Evolutionary conservation across 441 rosid species (phyloP).

Genomic region (Croton setiger): DNA sequence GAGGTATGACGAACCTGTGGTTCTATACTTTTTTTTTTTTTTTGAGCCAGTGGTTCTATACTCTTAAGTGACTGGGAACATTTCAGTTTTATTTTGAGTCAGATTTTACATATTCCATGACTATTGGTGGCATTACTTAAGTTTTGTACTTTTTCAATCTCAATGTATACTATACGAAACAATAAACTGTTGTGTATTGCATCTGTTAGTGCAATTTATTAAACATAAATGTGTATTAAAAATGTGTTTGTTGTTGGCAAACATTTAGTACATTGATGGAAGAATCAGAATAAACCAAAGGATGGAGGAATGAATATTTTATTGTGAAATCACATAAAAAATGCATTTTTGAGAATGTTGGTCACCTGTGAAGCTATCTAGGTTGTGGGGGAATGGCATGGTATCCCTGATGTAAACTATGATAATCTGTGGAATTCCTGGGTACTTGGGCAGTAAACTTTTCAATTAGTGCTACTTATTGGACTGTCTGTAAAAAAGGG

Average conservation of each 20-base stretch:
- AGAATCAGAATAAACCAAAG: background rate
- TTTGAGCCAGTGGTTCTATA: too few species aligned
- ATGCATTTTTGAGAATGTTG: background rate
- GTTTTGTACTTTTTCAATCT: background rate
- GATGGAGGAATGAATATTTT: background rate
- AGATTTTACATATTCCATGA: background rate
- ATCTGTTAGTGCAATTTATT: background rate
- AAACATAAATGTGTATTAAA: background rate
- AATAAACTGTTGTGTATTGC: background rate
- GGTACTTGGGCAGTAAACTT: background rate
- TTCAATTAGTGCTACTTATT: background rate
- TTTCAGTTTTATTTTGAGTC: constrained; percentile 1
- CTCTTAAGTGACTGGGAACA: constrained; percentile 1
- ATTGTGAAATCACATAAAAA: background rate
- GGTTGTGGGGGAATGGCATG: background rate
- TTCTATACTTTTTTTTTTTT: background rate
- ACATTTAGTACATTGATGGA: background rate
- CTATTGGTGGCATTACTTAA: background rate
- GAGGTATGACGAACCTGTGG: constrained; percentile 50
- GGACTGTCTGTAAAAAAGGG: background rate
- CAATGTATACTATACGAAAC: background rate
- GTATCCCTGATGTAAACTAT: background rate
- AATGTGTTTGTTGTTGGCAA: background rate
- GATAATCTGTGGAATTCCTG: background rate
- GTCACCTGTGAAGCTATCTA: background rate